Conservation (phyloP, 345 rosid species). For the Ceriops zippeliana region DNA sequence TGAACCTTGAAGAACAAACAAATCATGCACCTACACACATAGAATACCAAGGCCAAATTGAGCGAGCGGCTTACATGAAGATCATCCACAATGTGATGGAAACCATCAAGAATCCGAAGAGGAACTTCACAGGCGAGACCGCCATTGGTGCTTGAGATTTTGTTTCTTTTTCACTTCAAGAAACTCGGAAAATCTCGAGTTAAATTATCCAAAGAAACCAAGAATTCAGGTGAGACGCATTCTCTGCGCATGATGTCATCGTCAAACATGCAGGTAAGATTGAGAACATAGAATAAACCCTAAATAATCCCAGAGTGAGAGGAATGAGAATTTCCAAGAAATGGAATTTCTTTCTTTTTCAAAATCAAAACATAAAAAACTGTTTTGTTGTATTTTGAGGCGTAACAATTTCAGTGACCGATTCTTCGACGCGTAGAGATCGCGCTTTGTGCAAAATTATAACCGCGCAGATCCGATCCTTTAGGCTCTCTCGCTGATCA, state of each 20-base stretch:
- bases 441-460: conserved; percentile 19
- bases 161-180: conserved; percentile 2
- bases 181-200: conserved; percentile 16
- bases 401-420: conserved; percentile 10
- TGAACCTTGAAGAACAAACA: neutral
- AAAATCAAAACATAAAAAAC: neutral
- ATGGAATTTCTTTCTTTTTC: neutral
- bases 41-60: neutral
- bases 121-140: conserved; percentile 89
- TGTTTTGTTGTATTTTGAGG: conserved; percentile 15
- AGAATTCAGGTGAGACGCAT: conserved; percentile 18
- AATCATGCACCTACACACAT: neutral
- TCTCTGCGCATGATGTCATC: conserved; percentile 35
- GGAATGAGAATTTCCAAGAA: conserved; percentile 14
- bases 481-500: conserved; percentile 44
- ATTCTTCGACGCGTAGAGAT: conserved; percentile 27
- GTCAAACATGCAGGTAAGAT: conserved; percentile 7
- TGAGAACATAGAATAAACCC: conserved; percentile 3
- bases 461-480: conserved; percentile 61
- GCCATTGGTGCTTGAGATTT: conserved; percentile 43
- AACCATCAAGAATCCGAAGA: conserved; percentile 72
- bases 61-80: conserved; percentile 62
- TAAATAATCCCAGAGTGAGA: conserved; percentile 9
- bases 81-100: conserved; percentile 79
- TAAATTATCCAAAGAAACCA: conserved; percentile 23